Evolutionary conservation across 2,329 filamentous ascomycete species (phyloP).

Genomic region (Cytospora paraplurivora): DNA sequence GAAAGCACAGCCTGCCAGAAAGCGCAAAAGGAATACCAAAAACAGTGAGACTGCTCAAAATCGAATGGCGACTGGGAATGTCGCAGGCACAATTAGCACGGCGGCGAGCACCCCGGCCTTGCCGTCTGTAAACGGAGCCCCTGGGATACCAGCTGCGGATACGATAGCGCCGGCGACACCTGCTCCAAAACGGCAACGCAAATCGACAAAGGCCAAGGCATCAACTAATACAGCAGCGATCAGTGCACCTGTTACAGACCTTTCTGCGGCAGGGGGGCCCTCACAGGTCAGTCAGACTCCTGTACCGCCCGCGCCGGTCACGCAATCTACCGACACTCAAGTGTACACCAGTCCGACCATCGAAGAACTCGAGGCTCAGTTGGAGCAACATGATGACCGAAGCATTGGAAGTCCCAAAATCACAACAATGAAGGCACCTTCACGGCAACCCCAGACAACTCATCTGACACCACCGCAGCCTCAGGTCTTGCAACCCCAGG

Average conservation of each 20-base stretch:
- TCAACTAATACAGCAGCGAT: conserved; percentile 30
- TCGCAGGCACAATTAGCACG: neutral
- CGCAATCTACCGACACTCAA: conserved; percentile 20
- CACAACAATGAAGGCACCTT: conserved; percentile 8
- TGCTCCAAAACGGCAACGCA: conserved; percentile 43
- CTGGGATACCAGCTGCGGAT: conserved; percentile 23
- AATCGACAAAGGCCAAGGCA: conserved; percentile 37
- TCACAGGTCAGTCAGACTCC: conserved; percentile 19
- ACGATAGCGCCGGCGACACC: conserved; percentile 33
- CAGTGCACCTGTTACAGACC: conserved; percentile 18
- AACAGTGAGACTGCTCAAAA: conserved; percentile 23
- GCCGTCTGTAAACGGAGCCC: conserved; percentile 8
- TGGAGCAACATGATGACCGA: conserved; percentile 24
- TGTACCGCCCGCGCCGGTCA: conserved; percentile 10
- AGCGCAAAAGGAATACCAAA: conserved; percentile 38
- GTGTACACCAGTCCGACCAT: conserved; percentile 27
- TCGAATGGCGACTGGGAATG: neutral
- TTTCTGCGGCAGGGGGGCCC: conserved; percentile 7
- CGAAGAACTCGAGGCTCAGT: conserved; percentile 28
- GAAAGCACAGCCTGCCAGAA: conserved; percentile 30
- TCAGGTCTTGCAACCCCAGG: conserved; percentile 15
- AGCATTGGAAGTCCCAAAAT: conserved; percentile 16
- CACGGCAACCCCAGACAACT: conserved; percentile 18
- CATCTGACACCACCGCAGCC: conserved; percentile 9
- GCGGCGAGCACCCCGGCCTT: conserved; percentile 7